Conservation (phyloP, 176 grass and related monocot species). For the Cymbopogon citratus region DNA sequence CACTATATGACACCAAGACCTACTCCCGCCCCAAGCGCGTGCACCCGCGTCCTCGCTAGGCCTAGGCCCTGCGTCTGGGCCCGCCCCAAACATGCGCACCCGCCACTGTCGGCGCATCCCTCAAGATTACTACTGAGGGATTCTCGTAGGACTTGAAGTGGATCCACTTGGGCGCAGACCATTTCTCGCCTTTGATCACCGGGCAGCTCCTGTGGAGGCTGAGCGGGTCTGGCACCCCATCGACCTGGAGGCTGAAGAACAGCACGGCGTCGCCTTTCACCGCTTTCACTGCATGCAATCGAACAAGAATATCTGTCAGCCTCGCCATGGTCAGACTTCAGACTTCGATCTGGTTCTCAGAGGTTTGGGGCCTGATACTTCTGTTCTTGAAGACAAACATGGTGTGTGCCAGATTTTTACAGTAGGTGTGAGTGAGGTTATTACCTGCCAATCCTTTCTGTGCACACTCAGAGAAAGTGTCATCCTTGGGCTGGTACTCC, state of each 20-base stretch:
- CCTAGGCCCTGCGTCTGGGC: neutral
- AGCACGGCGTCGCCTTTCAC: conserved; percentile 54
- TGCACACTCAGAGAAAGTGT: conserved; percentile 53
- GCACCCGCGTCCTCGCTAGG: too few relatives aligned
- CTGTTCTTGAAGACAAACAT: neutral
- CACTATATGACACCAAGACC: too few relatives aligned
- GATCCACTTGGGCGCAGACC: conserved; percentile 65
- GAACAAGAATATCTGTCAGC: neutral
- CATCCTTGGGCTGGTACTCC: neutral
- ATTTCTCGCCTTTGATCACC: conserved; percentile 58
- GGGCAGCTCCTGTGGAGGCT: conserved; percentile 65
- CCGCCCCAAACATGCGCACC: too few relatives aligned
- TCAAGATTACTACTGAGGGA: neutral
- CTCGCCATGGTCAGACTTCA: neutral
- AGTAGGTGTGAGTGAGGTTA: neutral
- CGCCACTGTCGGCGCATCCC: neutral
- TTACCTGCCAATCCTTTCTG: conserved; percentile 45
- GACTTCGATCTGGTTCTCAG: neutral
- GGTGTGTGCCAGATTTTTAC: neutral
- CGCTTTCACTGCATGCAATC: conserved; percentile 48
- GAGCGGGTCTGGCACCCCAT: conserved; percentile 27
- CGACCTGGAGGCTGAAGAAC: conserved; percentile 45
- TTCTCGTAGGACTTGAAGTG: conserved; percentile 31
- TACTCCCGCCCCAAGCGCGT: too few relatives aligned
- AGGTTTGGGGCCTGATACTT: neutral